A percentile compares a stretch with the other conserved stretches of the same genome.
Conservation (phyloP, 2,329 filamentous ascomycete genomes). For the Dactylellina parvicollis region DNA sequence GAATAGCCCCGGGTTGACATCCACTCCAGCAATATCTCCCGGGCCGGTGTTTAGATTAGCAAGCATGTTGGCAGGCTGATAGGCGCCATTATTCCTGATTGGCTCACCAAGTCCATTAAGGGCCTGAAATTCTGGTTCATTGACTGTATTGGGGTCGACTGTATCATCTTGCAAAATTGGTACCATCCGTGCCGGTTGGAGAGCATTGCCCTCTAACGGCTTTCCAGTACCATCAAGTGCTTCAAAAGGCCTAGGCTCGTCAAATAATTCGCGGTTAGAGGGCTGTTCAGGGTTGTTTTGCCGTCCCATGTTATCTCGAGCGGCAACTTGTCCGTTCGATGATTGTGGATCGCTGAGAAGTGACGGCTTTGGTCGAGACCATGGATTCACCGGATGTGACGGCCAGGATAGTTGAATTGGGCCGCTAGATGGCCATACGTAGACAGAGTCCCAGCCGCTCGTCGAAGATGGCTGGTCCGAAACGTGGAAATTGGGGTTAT, state of each 20-base stretch:
- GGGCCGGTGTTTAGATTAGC: neutral
- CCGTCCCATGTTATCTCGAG: neutral
- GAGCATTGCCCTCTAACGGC: constrained; percentile 3
- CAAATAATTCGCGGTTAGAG: neutral
- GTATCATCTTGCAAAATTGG: too few species aligned
- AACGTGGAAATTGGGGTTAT: constrained; percentile 23
- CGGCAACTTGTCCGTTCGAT: neutral
- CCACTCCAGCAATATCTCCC: too few species aligned
- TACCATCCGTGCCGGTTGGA: neutral
- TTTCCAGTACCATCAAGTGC: neutral
- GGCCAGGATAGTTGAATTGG: constrained; percentile 20
- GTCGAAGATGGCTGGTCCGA: neutral
- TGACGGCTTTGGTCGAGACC: neutral
- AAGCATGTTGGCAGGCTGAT: neutral
- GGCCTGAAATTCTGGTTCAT: neutral
- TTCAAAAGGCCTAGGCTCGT: neutral
- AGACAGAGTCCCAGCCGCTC: neutral
- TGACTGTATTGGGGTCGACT: constrained; percentile 2
- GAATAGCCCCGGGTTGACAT: constrained; percentile 7
- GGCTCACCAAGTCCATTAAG: neutral
- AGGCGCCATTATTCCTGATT: neutral
- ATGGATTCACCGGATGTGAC: neutral
- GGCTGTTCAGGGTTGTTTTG: too few species aligned
- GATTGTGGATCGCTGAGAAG: neutral
- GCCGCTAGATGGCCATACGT: constrained; percentile 19